These are phyloP conservation scores for Exutisphaerella laricina DNA, from an alignment of 2,329 filamentous ascomycete genomes.

Conservation along the genomic window DNA sequence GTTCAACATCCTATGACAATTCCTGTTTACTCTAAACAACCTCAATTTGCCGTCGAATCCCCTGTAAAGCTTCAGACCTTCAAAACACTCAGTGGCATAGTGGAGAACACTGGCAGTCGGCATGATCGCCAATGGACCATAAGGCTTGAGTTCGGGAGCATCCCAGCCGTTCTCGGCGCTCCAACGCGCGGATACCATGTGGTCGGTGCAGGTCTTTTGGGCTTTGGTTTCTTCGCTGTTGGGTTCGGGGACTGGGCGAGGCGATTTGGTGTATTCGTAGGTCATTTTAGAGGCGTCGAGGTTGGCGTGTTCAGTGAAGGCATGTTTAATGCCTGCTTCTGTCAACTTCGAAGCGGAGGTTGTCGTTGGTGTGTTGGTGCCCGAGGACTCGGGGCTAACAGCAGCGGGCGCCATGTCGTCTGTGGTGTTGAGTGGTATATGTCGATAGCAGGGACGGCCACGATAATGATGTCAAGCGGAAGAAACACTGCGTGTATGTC, in stretches of 20 bases:
- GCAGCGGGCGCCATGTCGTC: conserved; percentile 30
- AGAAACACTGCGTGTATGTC: neutral
- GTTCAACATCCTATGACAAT: conserved; percentile 58
- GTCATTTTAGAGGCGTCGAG: conserved; percentile 43
- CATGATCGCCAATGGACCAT: conserved; percentile 70
- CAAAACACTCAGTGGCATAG: conserved; percentile 89
- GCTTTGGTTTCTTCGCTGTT: conserved; percentile 36
- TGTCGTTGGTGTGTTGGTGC: conserved; percentile 33
- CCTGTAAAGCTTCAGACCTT: conserved; percentile 71
- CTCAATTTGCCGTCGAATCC: conserved; percentile 65
- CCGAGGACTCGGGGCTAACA: conserved; percentile 33
- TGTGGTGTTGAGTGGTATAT: neutral
- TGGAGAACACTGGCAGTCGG: conserved; percentile 77
- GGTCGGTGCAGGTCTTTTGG: conserved; percentile 61
- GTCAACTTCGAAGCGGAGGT: conserved; percentile 33
- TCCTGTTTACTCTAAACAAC: conserved; percentile 70
- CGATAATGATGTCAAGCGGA: neutral
- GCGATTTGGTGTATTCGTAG: conserved; percentile 37
- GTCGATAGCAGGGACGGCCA: neutral
- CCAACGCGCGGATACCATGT: conserved; percentile 79
- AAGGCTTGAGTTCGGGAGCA: conserved; percentile 67
- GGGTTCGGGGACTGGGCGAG: conserved; percentile 39
- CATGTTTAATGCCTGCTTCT: conserved; percentile 35
- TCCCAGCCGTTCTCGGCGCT: conserved; percentile 62
- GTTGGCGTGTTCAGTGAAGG: conserved; percentile 27